Evolutionary conservation across 495 filamentous ascomycete species (phyloP).

Genomic region (Cryomyces antarcticus): DNA sequence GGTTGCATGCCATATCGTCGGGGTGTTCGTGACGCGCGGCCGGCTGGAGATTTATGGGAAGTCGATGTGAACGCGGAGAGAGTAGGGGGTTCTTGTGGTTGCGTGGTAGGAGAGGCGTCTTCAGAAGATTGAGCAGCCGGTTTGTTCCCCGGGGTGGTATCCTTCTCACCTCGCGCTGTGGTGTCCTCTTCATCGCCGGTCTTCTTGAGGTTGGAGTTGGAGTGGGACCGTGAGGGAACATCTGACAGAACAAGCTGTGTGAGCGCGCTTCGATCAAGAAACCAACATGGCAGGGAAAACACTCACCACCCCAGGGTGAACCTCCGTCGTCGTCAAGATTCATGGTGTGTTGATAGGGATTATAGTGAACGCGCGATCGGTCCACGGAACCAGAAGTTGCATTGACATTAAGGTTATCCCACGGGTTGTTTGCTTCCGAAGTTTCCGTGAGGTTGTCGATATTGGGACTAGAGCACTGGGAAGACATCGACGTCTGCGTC

Average conservation of each 20-base stretch:
- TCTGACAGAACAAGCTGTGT: slow-evolving; percentile 7
- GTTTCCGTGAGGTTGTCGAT: too few species aligned
- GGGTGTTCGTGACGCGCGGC: slow-evolving; percentile 23
- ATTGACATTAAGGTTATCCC: too few species aligned
- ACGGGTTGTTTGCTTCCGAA: too few species aligned
- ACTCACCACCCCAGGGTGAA: slow-evolving; percentile 21
- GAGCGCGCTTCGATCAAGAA: neutral
- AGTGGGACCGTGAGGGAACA: slow-evolving; percentile 16
- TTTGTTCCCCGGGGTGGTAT: neutral
- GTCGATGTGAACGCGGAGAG: neutral
- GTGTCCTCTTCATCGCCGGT: slow-evolving; percentile 7
- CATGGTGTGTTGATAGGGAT: slow-evolving; percentile 2
- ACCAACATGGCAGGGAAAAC: neutral
- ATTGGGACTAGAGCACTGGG: too few species aligned
- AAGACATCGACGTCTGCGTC: too few species aligned
- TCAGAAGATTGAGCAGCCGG: neutral
- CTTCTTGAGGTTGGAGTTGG: slow-evolving; percentile 12
- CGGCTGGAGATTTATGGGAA: neutral
- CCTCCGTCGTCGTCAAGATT: slow-evolving; percentile 19
- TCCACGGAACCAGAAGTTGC: too few species aligned
- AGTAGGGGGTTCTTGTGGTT: neutral
- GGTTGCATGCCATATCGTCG: slow-evolving; percentile 64
- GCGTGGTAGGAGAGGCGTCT: neutral
- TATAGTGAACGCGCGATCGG: too few species aligned
- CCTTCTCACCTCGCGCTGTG: neutral